Conservation (phyloP, 768 basidiomycete genomes). For the Chlorophyllum brunneum region DNA sequence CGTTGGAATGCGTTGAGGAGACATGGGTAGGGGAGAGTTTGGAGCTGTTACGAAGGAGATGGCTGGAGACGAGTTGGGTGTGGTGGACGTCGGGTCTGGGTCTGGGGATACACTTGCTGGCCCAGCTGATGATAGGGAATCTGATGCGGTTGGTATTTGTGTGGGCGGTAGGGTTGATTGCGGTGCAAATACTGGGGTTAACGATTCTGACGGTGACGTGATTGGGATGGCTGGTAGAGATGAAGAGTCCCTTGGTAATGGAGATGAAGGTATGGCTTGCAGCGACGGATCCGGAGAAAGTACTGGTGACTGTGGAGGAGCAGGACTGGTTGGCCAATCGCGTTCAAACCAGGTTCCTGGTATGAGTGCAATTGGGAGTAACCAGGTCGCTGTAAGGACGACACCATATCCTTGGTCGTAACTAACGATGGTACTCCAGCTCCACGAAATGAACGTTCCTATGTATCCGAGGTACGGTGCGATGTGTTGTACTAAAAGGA, state of each 20-base stretch:
- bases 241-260: no score
- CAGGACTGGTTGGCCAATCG: constrained; percentile 7
- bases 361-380: constrained; percentile 70
- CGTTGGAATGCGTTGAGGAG: background rate
- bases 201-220: no score
- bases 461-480: constrained; percentile 72
- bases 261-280: background rate
- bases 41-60: background rate
- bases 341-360: constrained; percentile 61
- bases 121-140: background rate
- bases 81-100: background rate
- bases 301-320: background rate
- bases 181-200: no score
- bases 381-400: constrained; percentile 77
- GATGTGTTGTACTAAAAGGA: constrained; percentile 55
- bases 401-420: constrained; percentile 77
- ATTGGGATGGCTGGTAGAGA: no score
- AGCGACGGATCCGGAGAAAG: background rate
- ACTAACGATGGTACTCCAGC: constrained; percentile 68
- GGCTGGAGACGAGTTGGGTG: background rate
- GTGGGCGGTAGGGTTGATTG: no score
- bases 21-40: background rate
- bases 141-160: no score
- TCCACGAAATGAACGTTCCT: constrained; percentile 77
- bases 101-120: background rate